phyloP scores from a whole-genome alignment of 2,329 filamentous ascomycete genomes.

The Cladosporium colombiae region DNA sequence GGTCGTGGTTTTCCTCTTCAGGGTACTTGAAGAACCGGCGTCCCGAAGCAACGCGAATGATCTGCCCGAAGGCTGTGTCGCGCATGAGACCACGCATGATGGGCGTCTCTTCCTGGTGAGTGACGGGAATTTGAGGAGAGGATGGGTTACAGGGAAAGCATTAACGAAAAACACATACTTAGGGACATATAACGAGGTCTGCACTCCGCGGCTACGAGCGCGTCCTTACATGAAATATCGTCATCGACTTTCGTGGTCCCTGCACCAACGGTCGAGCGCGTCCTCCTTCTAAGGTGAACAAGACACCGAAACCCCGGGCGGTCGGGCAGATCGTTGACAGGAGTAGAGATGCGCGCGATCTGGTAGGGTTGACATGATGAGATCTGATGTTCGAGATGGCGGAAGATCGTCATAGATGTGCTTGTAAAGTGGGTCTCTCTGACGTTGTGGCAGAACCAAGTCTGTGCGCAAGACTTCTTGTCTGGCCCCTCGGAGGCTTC shows the following conservation, averaged over 20 bases:
- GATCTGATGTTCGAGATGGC: slow-evolving; percentile 10
- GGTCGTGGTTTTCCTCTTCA: slow-evolving; percentile 50
- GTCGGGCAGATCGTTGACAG: slow-evolving; percentile 9
- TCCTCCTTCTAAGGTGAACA: neutral
- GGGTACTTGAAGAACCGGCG: slow-evolving; percentile 48
- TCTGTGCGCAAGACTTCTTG: neutral
- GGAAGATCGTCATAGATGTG: slow-evolving; percentile 10
- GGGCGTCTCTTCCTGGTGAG: neutral
- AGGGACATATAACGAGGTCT: neutral
- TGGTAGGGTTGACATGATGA: neutral
- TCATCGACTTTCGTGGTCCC: neutral
- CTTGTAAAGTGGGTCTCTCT: slow-evolving; percentile 8
- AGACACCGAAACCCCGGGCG: neutral
- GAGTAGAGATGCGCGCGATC: neutral
- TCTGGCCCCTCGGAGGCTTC: neutral
- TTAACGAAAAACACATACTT: slow-evolving; percentile 6
- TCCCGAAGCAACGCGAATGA: slow-evolving; percentile 46
- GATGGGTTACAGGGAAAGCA: neutral
- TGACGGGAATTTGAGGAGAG: neutral
- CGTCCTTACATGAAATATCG: neutral
- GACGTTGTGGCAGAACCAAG: neutral
- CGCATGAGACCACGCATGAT: slow-evolving; percentile 34
- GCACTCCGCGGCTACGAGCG: slow-evolving; percentile 2
- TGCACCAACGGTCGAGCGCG: neutral
- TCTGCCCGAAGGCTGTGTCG: slow-evolving; percentile 47